These are phyloP conservation scores for Cercophora scortea DNA, from an alignment of 495 filamentous ascomycete species.

Conservation along the genomic window DNA sequence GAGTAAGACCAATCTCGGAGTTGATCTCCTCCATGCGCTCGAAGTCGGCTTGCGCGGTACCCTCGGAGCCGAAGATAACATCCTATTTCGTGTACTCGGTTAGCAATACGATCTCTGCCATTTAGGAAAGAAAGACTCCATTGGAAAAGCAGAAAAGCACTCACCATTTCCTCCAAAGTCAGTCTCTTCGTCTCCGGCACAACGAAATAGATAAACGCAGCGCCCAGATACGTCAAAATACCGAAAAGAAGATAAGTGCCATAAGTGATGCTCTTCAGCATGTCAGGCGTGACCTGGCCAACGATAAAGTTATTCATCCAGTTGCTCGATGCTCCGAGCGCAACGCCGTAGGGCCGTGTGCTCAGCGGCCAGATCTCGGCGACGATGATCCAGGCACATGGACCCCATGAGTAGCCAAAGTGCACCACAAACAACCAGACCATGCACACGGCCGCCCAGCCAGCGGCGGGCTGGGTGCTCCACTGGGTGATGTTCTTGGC, in stretches of 20 bases:
- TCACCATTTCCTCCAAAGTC: constrained; percentile 48
- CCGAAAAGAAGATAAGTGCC: constrained; percentile 80
- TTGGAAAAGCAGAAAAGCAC: constrained; percentile 8
- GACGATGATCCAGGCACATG: constrained; percentile 64
- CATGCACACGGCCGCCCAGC: constrained; percentile 73
- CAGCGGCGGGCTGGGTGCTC: constrained; percentile 51
- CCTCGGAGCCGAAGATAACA: constrained; percentile 66
- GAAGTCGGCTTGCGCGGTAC: constrained; percentile 61
- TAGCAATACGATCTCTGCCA: constrained; percentile 19
- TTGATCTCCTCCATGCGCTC: constrained; percentile 69
- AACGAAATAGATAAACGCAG: constrained; percentile 66
- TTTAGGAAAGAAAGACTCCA: no score
- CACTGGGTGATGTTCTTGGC: constrained; percentile 55
- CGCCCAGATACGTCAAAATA: constrained; percentile 58
- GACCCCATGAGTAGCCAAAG: constrained; percentile 72
- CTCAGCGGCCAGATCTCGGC: constrained; percentile 73
- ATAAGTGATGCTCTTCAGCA: constrained; percentile 62
- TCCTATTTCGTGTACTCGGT: constrained; percentile 39
- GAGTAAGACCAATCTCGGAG: constrained; percentile 55
- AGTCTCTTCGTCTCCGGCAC: constrained; percentile 69
- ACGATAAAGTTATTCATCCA: constrained; percentile 53
- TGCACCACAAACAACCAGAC: constrained; percentile 79
- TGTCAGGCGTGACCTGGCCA: constrained; percentile 67
- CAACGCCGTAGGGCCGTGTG: constrained; percentile 65
- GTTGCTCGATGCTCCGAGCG: constrained; percentile 55